Base-by-base conservation (phyloP, 495 filamentous ascomycete genomes). In the Copromyces sp. region DNA sequence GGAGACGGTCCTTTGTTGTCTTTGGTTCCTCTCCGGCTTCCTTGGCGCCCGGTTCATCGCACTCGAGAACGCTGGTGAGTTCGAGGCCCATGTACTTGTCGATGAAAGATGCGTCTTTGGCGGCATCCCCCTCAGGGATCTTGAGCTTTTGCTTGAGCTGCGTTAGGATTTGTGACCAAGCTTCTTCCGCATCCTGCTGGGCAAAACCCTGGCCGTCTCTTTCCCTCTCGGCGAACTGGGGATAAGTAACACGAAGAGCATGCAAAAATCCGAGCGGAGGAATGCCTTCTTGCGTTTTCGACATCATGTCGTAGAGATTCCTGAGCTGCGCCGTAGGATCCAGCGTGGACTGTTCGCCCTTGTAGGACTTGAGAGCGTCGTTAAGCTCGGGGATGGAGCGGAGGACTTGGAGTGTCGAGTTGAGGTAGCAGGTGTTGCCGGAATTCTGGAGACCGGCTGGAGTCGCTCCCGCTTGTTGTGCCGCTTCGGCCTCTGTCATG, bases 391-490 rank as follows among this genome's bases (percentile, higher is more conserved):
- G 96, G 70, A 99, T 92, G 73, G 92, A 87, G 71, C 93, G 89
- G 72, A 99, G 84, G 5, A 93, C 89, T 81, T 99, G 95, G 29
- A 99, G 87, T 0, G 95, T 98, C 32, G 96, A 94, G 85, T 99
- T 99, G 78, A 98, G 89, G 80, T 99, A 99, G 85, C 95, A 99
- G 2, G 95, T 98, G 79, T 99, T 99, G 35, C 95, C 95, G 73
- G 97, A 84, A 76, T 99, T 99, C 79, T 94, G 88, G 74, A 99
- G 81, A 39, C 95, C 95, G 72, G 95, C 93, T 14, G 95, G 95
- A 68, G 85, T 93, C 59, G 95, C 95, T 53, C 93, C 94, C 68
- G 89, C 91, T 74, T 89, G 86, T 78, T 88, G 90, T 32, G 95
- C 96, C 39, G 89, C 89, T 79, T 99, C 94, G 32, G 94, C 94